Conservation (phyloP, 2,329 filamentous ascomycete genomes). For the Phyllosticta citribraziliensis region DNA sequence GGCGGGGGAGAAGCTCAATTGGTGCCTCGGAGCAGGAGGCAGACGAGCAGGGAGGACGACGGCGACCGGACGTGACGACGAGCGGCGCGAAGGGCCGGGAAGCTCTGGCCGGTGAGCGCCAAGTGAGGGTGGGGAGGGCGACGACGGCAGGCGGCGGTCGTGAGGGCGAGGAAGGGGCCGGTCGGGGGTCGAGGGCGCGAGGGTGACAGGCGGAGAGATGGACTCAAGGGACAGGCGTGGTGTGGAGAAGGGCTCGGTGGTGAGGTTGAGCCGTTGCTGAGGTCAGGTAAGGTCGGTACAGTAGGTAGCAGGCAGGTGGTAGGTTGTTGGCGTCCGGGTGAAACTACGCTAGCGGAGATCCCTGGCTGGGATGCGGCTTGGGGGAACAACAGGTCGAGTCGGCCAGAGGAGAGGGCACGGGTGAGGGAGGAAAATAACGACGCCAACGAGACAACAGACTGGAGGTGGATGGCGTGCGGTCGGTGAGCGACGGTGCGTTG, state of each 20-base stretch:
- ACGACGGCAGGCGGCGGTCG: conserved; percentile 4
- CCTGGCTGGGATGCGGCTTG: not conserved
- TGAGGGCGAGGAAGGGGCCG: not conserved
- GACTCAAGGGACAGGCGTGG: conserved; percentile 1
- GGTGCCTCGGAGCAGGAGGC: conserved; percentile 13
- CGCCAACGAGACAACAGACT: not conserved
- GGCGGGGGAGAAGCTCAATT: conserved; percentile 1
- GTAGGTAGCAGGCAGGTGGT: not conserved
- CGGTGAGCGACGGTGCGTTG: not conserved
- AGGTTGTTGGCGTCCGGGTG: conserved; percentile 6
- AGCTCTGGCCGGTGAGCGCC: conserved; percentile 9
- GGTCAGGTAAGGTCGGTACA: not conserved
- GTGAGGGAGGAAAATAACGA: not conserved
- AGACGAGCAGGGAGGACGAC: conserved; percentile 9
- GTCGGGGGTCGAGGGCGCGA: not conserved
- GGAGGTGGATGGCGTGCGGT: no score
- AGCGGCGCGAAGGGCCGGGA: conserved; percentile 9
- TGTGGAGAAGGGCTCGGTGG: conserved; percentile 6
- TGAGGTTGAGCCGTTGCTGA: conserved; percentile 3
- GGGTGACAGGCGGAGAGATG: conserved; percentile 1
- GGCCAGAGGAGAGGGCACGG: not conserved
- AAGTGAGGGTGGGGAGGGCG: conserved; percentile 4
- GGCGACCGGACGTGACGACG: conserved; percentile 4
- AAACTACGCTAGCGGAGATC: conserved; percentile 8
- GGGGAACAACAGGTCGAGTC: not conserved